These are phyloP conservation scores for Botrytis hyacinthi DNA, from an alignment of 2,329 filamentous ascomycete genomes.

Conservation along the genomic window DNA sequence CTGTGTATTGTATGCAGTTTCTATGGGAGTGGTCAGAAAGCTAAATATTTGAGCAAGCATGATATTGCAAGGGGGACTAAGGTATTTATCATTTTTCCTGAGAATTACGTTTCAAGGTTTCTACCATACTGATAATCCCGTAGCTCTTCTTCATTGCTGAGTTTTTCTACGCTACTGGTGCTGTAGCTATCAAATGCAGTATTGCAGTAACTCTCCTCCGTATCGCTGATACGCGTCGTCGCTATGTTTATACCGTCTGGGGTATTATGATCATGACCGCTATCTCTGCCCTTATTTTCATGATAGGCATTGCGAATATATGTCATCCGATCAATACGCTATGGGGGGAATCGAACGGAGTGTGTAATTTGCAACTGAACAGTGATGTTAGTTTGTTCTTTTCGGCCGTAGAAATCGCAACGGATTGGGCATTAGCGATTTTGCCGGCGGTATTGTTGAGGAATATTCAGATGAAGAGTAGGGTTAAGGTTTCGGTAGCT, in stretches of 20 bases:
- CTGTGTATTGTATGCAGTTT: constrained; percentile 35
- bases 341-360: constrained; percentile 36
- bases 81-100: constrained; percentile 15
- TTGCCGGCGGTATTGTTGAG: constrained; percentile 44
- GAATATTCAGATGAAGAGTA: constrained; percentile 43
- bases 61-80: constrained; percentile 31
- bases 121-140: constrained; percentile 19
- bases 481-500: constrained; percentile 41
- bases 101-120: not conserved
- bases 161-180: constrained; percentile 41
- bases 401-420: constrained; percentile 41
- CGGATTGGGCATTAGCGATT: constrained; percentile 44
- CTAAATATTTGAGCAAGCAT: constrained; percentile 22
- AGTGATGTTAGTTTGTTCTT: constrained; percentile 40
- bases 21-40: constrained; percentile 35
- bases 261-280: constrained; percentile 31
- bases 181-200: constrained; percentile 36
- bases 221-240: constrained; percentile 36
- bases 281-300: constrained; percentile 36
- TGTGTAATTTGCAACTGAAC: constrained; percentile 36
- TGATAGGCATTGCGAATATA: constrained; percentile 36
- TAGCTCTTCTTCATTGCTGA: constrained; percentile 43
- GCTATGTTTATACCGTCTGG: constrained; percentile 35
- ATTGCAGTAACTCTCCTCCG: constrained; percentile 39
- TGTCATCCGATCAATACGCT: constrained; percentile 38